phyloP scores from a whole-genome alignment of 306 rosid species.

The Medicago truncatula region MtrunA17r5.0-ANR NC_053042.1:40747501-40748000 shows the following conservation, averaged over 20 bases:
- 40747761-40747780: conserved; percentile 7
- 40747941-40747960: conserved; percentile 19
- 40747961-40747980: conserved; percentile 20
- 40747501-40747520: conserved; percentile 74
- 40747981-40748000: conserved; percentile 50
- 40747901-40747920: conserved; percentile 18
- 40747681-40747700: background rate
- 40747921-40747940: conserved; percentile 22
- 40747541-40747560: conserved; percentile 48
- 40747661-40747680: background rate
- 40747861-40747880: background rate
- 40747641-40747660: background rate
- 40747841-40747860: conserved; percentile 1
- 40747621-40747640: background rate
- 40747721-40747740: conserved; percentile 2
- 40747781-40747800: background rate
- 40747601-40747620: background rate
- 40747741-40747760: conserved; percentile 32
- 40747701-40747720: conserved; percentile 25
- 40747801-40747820: background rate
- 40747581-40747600: background rate
- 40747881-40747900: conserved; percentile 28
- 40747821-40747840: background rate
- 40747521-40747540: conserved; percentile 77
- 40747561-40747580: conserved; percentile 37